Evolutionary conservation across 768 basidiomycete genomes (phyloP).

Genomic region (Lenzites betulinus): DNA sequence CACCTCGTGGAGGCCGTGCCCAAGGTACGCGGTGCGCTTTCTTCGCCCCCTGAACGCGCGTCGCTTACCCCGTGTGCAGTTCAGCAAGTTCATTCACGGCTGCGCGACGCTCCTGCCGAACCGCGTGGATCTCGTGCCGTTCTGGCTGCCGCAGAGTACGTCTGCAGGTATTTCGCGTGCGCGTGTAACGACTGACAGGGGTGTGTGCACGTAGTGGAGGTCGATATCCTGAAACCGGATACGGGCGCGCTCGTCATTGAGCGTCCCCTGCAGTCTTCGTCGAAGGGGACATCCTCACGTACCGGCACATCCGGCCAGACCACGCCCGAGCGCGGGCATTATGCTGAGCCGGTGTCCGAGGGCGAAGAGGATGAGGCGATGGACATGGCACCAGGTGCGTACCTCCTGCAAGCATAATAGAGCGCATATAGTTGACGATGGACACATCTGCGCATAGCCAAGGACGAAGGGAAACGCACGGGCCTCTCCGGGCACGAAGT

Average conservation of each 20-base stretch:
- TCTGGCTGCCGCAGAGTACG: conserved; percentile 96
- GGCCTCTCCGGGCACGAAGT: conserved; percentile 75
- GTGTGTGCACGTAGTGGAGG: conserved; percentile 68
- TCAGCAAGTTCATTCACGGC: conserved; percentile 93
- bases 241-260: conserved; percentile 69
- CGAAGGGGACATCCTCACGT: conserved; percentile 44
- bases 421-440: background rate
- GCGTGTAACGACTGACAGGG: background rate
- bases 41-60: background rate
- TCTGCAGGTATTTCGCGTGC: background rate
- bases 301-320: conserved; percentile 45
- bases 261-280: conserved; percentile 59
- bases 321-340: conserved; percentile 44
- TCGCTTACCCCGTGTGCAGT: background rate
- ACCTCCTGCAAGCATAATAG: no score
- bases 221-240: conserved; percentile 91
- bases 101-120: conserved; percentile 91
- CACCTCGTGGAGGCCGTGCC: conserved; percentile 97
- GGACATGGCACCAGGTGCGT: conserved; percentile 53
- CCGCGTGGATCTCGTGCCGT: conserved; percentile 94
- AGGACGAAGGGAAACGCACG: conserved; percentile 80
- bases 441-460: conserved; percentile 42
- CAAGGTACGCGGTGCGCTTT: conserved; percentile 66
- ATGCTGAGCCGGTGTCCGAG: conserved; percentile 91
- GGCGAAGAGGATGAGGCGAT: conserved; percentile 89